Percentiles rank a stretch among this genome's conserved stretches.
phyloP scores from a whole-genome alignment of 352 stramenopile species.

The Peronospora farinosa region DNA sequence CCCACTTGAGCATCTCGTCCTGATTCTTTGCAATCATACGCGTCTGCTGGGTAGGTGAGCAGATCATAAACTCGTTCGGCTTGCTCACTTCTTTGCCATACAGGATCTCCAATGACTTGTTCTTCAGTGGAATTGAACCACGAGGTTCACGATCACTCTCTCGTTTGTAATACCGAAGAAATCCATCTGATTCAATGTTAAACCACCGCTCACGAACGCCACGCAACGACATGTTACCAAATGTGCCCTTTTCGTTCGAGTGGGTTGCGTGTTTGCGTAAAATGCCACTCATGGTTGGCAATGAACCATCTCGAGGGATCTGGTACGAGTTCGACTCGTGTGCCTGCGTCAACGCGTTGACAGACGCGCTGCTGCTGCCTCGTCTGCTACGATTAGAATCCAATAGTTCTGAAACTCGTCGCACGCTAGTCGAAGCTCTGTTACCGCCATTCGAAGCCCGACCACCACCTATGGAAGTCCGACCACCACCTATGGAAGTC shows the following conservation, averaged over 20 bases:
- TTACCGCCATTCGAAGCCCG: conserved; percentile 10
- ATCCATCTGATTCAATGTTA: conserved; percentile 54
- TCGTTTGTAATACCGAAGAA: conserved; percentile 74
- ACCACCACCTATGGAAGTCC: conserved; percentile 12
- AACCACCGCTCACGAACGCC: conserved; percentile 72
- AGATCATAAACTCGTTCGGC: conserved; percentile 72
- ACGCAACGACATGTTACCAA: conserved; percentile 73
- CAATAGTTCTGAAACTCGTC: conserved; percentile 29
- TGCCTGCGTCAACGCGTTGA: conserved; percentile 41
- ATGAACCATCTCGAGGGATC: conserved; percentile 13
- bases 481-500: conserved; percentile 8
- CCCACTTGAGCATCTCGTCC: conserved; percentile 69
- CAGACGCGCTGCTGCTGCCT: conserved; percentile 56
- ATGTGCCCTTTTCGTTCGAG: conserved; percentile 70
- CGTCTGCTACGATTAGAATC: conserved; percentile 27
- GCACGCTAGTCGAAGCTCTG: conserved; percentile 7
- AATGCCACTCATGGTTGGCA: conserved; percentile 46
- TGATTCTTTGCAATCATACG: conserved; percentile 62
- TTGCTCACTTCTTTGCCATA: conserved; percentile 64
- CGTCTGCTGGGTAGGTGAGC: conserved; percentile 67
- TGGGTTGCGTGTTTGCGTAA: conserved; percentile 74
- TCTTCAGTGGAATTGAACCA: conserved; percentile 56
- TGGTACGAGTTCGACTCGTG: conserved; percentile 55
- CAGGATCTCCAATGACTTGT: conserved; percentile 64
- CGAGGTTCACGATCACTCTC: conserved; percentile 70